phyloP scores from a whole-genome alignment of 306 rosid genomes.

The Trifolium subterraneum region DNA sequence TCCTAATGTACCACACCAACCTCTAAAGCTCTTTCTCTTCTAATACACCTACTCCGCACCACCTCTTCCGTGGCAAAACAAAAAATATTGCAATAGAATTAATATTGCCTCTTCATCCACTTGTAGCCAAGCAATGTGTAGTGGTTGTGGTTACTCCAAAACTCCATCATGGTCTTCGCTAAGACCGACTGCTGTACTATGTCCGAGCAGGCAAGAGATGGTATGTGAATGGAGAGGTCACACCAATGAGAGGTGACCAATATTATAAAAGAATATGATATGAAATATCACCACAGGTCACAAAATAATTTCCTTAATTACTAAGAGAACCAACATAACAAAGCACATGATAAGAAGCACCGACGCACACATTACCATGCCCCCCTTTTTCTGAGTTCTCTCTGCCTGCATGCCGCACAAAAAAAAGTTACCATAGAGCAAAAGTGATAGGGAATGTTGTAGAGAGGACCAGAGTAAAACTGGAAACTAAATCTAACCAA shows the following conservation, averaged over 20 bases:
- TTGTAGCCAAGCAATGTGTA: slow-evolving; percentile 4
- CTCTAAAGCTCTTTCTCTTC: slow-evolving; percentile 34
- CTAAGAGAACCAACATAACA: slow-evolving; percentile 82
- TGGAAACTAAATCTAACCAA: slow-evolving; percentile 16
- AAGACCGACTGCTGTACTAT: slow-evolving; percentile 37
- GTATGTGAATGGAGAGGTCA: slow-evolving; percentile 47
- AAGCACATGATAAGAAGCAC: slow-evolving; percentile 95
- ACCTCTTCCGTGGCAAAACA: slow-evolving; percentile 24
- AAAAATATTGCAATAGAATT: slow-evolving; percentile 36
- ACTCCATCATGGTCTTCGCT: slow-evolving; percentile 44
- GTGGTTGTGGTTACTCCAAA: slow-evolving; percentile 39
- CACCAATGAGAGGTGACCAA: slow-evolving; percentile 47
- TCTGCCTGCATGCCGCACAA: slow-evolving; percentile 78
- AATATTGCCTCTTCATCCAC: slow-evolving; percentile 39
- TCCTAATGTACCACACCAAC: slow-evolving; percentile 45
- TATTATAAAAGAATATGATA: slow-evolving; percentile 34
- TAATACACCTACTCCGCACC: slow-evolving; percentile 30
- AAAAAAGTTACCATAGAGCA: slow-evolving; percentile 16
- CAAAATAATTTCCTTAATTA: slow-evolving; percentile 86
- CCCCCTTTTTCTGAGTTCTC: slow-evolving; percentile 91
- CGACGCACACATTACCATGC: slow-evolving; percentile 93
- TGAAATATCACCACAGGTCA: slow-evolving; percentile 48
- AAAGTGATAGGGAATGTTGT: neutral
- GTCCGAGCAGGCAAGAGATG: slow-evolving; percentile 38
- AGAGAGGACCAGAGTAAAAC: slow-evolving; percentile 21